Conservation (phyloP, 192 early-diverging fungal species). For the Coemansia sp. region DNA sequence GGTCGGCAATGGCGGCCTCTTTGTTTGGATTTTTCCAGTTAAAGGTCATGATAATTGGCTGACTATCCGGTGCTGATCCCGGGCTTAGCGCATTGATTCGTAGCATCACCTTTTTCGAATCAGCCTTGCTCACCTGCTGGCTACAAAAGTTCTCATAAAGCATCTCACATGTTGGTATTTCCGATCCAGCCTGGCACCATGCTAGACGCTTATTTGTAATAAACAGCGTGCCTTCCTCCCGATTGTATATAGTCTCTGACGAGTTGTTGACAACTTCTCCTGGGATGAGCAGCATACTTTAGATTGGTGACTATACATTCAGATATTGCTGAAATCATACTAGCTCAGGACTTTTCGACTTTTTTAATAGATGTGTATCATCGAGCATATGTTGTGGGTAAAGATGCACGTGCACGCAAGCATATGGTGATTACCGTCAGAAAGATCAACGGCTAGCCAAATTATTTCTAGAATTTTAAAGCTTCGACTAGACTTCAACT, state of each 20-base stretch:
- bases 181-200: slow-evolving; percentile 54
- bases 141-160: slow-evolving; percentile 39
- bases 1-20: slow-evolving; percentile 52
- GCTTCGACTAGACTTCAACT: no score
- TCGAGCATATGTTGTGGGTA: no score
- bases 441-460: no score
- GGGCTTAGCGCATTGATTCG: slow-evolving; percentile 41
- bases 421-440: no score
- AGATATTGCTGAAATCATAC: no score
- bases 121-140: slow-evolving; percentile 50
- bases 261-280: slow-evolving; percentile 31
- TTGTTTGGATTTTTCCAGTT: slow-evolving; percentile 46
- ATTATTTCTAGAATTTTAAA: no score
- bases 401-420: no score
- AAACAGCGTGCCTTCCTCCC: slow-evolving; percentile 47
- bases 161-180: slow-evolving; percentile 48
- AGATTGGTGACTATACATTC: background rate
- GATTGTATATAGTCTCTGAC: slow-evolving; percentile 31
- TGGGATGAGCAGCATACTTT: slow-evolving; percentile 23
- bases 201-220: slow-evolving; percentile 56
- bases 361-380: background rate
- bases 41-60: slow-evolving; percentile 44
- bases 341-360: background rate
- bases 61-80: slow-evolving; percentile 23
- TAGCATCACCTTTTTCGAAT: slow-evolving; percentile 56